These are phyloP conservation scores for Hypoxylon rubiginosum DNA, from an alignment of 2,329 filamentous ascomycete genomes.

Conservation along the genomic window DNA sequence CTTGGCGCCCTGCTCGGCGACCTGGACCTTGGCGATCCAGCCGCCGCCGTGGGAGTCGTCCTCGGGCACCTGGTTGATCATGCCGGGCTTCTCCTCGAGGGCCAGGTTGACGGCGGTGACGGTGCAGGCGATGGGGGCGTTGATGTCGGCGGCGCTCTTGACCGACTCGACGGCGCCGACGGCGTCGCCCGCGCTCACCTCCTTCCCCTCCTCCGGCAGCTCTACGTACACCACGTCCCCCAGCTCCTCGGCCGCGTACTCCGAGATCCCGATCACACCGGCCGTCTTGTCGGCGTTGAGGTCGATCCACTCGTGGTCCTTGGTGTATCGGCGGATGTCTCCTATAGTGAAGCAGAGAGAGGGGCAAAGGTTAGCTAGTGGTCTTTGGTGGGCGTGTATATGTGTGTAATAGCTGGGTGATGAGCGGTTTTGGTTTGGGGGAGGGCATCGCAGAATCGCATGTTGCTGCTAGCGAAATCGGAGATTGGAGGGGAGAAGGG, in stretches of 20 bases:
- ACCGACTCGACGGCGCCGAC: constrained; percentile 98
- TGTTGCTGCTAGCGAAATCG: constrained; percentile 51
- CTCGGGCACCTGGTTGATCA: constrained; percentile 92
- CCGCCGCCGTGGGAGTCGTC: constrained; percentile 79
- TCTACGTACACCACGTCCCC: constrained; percentile 98
- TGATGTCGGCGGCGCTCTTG: constrained; percentile 98
- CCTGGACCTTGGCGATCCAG: constrained; percentile 91
- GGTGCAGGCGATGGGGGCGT: constrained; percentile 84
- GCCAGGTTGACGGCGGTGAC: constrained; percentile 79
- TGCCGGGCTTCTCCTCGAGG: constrained; percentile 86
- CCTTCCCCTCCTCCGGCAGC: constrained; percentile 79
- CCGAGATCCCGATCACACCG: constrained; percentile 86
- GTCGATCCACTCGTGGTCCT: constrained; percentile 99
- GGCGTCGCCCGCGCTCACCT: constrained; percentile 81
- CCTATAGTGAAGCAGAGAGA: constrained; percentile 56
- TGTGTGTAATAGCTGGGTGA: not conserved
- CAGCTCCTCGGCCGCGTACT: constrained; percentile 91
- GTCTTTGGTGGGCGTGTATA: too few species aligned
- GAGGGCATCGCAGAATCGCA: not conserved
- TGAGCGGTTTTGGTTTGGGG: constrained; percentile 54
- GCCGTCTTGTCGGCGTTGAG: constrained; percentile 84
- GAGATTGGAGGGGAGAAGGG: constrained; percentile 50
- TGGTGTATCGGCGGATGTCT: constrained; percentile 86
- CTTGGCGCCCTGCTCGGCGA: constrained; percentile 73
- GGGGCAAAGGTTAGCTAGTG: constrained; percentile 13